Evolutionary conservation across 768 basidiomycete genomes (phyloP), one percentile per base, ranked within the genome.

Genomic region (Boletus barrowsii): DNA sequence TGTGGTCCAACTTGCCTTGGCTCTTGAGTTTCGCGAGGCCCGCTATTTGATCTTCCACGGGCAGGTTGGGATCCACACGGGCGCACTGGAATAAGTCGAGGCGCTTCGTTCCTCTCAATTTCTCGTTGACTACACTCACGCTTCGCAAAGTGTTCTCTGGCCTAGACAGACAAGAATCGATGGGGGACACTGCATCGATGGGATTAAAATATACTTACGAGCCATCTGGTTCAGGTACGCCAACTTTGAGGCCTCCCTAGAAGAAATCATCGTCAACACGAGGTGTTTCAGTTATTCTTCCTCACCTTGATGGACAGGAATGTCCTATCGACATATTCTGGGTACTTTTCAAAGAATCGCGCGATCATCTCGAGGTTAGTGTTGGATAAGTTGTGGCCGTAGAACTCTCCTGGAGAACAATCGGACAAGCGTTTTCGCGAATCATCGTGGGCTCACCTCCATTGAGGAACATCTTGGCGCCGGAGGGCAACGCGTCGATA

Each of bases 1-100:
- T 82, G 63, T 85, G 77, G 58, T 76, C 72, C 66, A 86, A 37
- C 46, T 67, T 67, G 17, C 65, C 64, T 40, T 55, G 32, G 14
- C 11, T 22, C 26, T 55, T 66, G 40, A 87, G 67, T 4, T 61
- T 67, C 15, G 71, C 70, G 35, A 87, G 74, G n/a, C 67, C 70
- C 35, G 68, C 61, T 52, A 79, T 74, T 8, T 64, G 59, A 4
- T 79, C 74, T 65, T 86, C 83, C 53, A 85, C 60, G 0, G 76
- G 59, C 5, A 73, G 57, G 5, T 69, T 71, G 14, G 60, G 62
- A 32, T 82, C 80, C 15, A 79, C 68, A 5, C 81, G 73, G 3
- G 80, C 77, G 24, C 71, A 71, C 65, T 86, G 69, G 66, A 78
- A 89, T 2, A 88, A 65, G 63, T 88, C 86, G 55, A 87, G 64